Percentiles rank a stretch among this genome's conserved stretches.
phyloP scores from a whole-genome alignment of 2,329 filamentous ascomycete species.

The Monilinia aucupariae region DNA sequence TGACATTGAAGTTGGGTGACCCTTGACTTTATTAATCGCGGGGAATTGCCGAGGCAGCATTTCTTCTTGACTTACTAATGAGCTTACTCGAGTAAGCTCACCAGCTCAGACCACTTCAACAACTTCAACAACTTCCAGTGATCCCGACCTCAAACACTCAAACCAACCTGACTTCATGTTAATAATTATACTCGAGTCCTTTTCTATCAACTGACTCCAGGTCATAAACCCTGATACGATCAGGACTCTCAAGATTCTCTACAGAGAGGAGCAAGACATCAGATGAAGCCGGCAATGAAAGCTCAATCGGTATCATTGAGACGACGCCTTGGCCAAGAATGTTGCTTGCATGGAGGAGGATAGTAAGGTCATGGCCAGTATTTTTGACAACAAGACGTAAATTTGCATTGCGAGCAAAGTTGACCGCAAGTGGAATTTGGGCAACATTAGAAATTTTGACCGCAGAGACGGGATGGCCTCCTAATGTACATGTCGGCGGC shows the following conservation, averaged over 20 bases:
- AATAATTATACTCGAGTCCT: too few species aligned
- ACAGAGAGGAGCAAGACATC: not conserved
- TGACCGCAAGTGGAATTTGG: slow-evolving; percentile 26
- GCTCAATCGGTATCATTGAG: not conserved
- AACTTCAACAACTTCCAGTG: too few species aligned
- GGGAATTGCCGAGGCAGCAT: slow-evolving; percentile 4
- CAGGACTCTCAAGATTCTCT: not conserved
- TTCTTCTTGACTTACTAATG: too few species aligned
- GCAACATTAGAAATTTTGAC: slow-evolving; percentile 27
- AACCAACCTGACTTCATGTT: too few species aligned
- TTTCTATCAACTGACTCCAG: too few species aligned
- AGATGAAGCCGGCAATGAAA: not conserved
- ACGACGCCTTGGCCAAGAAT: too few species aligned
- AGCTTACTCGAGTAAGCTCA: too few species aligned
- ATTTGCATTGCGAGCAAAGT: slow-evolving; percentile 34
- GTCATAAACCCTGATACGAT: too few species aligned
- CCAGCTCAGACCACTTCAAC: too few species aligned
- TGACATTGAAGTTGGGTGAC: not conserved
- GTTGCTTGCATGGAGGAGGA: too few species aligned
- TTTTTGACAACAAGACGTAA: slow-evolving; percentile 39
- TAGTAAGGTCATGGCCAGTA: slow-evolving; percentile 44
- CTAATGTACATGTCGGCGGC: slow-evolving; percentile 17
- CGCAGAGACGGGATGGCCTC: slow-evolving; percentile 20
- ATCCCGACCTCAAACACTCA: not conserved
- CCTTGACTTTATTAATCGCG: not conserved